Evolutionary conservation across 495 filamentous ascomycete species (phyloP), one percentile per base, ranked within the genome.

Genomic region (Daldinia vernicosa): DNA sequence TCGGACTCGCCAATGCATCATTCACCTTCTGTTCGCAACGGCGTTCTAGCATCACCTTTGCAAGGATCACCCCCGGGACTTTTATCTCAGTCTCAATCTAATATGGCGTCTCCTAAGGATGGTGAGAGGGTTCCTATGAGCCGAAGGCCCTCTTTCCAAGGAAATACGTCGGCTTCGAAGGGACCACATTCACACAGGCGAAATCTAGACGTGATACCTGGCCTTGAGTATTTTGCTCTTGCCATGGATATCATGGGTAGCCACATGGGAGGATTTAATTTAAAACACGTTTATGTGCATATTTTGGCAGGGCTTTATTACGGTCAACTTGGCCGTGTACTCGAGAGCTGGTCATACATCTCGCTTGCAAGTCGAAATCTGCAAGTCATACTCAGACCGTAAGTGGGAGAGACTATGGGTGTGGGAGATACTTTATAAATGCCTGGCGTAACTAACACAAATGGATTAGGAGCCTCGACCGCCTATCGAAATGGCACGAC

Each of bases 331-430:
- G 94, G 90, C 1, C 88, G 95, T 57, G 91, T 95, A 0, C 84
- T 97, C 73, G 93, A 97, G 72, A 98, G 95, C 74, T 93, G 93
- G 82, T 89, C 88, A 37, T 97, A 94, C 86, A 96, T 98, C 70
- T 86, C 84, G 55, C 85, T 89, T 72, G 95, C 95, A 6, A 90
- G 92, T 52, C 87, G 90, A 74, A 89, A 88, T 32, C 86, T 93
- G 66, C 89, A 91, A 64, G 86, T 94, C 28, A 86, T 97, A 66
- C 82, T 95, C n/a, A 86, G 91, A 82, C 85, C 89, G 90, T 93
- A 83, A 85, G 87, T 82, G 19, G 5, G 11, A 32, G 17, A 30
- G 17, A 15, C 17, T 30, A 28, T 51, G 30, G 35, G 0, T n/a
- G 6, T 14, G 8, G 9, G 56, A 28, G 17, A 26, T 40, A 39